Evolutionary conservation across 805 yeast species (phyloP).

Genomic region (Zygosaccharomyces bailii): DNA sequence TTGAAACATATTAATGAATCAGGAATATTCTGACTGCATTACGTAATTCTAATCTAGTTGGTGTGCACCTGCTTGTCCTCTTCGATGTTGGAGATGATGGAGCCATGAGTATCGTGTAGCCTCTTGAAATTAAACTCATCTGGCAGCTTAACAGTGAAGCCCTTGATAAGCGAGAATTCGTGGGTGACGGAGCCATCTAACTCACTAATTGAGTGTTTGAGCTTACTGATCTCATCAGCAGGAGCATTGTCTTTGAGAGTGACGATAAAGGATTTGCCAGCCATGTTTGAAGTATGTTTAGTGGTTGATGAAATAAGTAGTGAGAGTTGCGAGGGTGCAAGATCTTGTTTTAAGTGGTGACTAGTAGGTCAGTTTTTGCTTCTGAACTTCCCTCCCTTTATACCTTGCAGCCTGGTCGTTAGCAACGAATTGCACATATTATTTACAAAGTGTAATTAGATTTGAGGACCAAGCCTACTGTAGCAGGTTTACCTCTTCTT

Average conservation of each 20-base stretch:
- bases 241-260: conserved; percentile 46
- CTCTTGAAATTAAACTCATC: conserved; percentile 43
- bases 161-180: conserved; percentile 48
- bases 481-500: conserved; percentile 21
- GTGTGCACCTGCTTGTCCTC: conserved; percentile 63
- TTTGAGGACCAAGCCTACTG: not conserved
- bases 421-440: conserved; percentile 2
- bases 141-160: conserved; percentile 55
- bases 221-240: conserved; percentile 40
- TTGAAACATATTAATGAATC: no score
- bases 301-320: not conserved
- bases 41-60: not conserved
- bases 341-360: not conserved
- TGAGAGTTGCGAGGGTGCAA: not conserved
- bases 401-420: conserved; percentile 4
- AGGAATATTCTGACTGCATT: not conserved
- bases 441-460: not conserved
- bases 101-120: conserved; percentile 42
- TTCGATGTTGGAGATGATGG: conserved; percentile 56
- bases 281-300: conserved; percentile 5
- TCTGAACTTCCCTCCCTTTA: conserved; percentile 5
- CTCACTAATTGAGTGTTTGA: conserved; percentile 36
- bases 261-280: conserved; percentile 31
- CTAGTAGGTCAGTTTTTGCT: not conserved
- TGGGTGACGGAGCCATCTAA: conserved; percentile 47